Evolutionary conservation across 495 filamentous ascomycete genomes (phyloP).

Genomic region (Aspergillus saccharolyticus): DNA sequence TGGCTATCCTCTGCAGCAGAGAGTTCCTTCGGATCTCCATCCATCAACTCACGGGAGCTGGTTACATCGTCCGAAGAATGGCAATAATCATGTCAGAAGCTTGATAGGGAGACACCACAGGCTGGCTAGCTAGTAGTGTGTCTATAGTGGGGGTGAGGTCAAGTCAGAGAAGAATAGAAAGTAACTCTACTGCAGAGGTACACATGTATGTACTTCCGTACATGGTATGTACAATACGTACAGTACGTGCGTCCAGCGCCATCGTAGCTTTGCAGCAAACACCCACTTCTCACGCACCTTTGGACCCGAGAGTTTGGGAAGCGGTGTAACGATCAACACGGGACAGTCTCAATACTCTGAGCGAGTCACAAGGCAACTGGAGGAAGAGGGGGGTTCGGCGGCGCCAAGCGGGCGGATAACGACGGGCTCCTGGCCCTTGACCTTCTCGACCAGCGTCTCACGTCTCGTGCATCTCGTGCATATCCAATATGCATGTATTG

Average conservation of each 20-base stretch:
- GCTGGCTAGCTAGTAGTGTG: not conserved
- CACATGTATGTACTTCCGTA: too few relatives aligned
- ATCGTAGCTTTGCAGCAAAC: not conserved
- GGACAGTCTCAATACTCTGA: not conserved
- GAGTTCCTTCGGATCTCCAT: not conserved
- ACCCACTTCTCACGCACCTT: not conserved
- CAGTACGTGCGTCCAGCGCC: slow-evolving; percentile 4
- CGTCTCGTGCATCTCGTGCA: not conserved
- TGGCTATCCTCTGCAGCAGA: not conserved
- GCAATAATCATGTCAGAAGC: not conserved
- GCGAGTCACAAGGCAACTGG: slow-evolving; percentile 5
- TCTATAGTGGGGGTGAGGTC: not conserved
- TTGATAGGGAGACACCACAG: not conserved
- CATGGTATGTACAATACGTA: not conserved
- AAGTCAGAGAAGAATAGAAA: too few relatives aligned
- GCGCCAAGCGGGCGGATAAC: slow-evolving; percentile 5
- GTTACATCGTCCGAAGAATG: not conserved
- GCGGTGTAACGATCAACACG: slow-evolving; percentile 18
- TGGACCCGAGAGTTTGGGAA: slow-evolving; percentile 19
- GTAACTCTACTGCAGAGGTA: not conserved
- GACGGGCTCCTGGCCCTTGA: not conserved
- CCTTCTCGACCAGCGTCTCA: too few relatives aligned
- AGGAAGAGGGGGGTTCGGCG: not conserved
- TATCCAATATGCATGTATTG: not conserved
- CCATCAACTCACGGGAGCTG: not conserved